Percentiles rank a stretch among this genome's conserved stretches.
These are phyloP conservation scores for Phytophthora boehmeriae DNA, from an alignment of 352 stramenopile species.

Conservation along the genomic window DNA sequence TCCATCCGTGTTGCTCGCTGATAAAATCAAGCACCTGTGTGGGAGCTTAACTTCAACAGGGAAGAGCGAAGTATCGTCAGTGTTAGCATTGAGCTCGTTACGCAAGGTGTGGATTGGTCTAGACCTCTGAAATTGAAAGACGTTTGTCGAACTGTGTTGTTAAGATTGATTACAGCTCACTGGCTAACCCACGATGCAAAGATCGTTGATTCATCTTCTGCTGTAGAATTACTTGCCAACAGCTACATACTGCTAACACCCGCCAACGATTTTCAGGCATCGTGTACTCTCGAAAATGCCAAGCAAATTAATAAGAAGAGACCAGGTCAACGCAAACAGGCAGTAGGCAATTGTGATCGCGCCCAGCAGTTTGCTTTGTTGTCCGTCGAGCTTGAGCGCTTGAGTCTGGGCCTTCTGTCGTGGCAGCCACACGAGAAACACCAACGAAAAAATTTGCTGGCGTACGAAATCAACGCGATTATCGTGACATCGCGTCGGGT, in stretches of 20 bases:
- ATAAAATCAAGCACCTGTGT: neutral
- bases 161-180: no score
- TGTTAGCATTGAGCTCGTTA: no score
- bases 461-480: slow-evolving; percentile 44
- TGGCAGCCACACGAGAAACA: slow-evolving; percentile 49
- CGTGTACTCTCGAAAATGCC: slow-evolving; percentile 43
- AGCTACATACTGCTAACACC: slow-evolving; percentile 24
- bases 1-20: no score
- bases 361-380: slow-evolving; percentile 31
- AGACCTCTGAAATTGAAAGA: neutral
- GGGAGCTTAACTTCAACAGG: slow-evolving; percentile 7
- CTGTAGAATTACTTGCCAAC: neutral
- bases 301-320: slow-evolving; percentile 43
- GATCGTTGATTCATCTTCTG: no score
- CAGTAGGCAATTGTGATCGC: slow-evolving; percentile 37
- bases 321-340: slow-evolving; percentile 43
- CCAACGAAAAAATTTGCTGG: slow-evolving; percentile 34
- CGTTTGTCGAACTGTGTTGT: no score
- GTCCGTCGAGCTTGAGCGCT: slow-evolving; percentile 24
- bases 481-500: slow-evolving; percentile 44
- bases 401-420: slow-evolving; percentile 42
- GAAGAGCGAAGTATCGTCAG: neutral
- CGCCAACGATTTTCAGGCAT: slow-evolving; percentile 41
- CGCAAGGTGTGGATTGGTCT: no score
- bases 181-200: no score